Evolutionary conservation across 1,284 basidiomycete species (phyloP).

Genomic region (Neonothopanus nambi): DNA sequence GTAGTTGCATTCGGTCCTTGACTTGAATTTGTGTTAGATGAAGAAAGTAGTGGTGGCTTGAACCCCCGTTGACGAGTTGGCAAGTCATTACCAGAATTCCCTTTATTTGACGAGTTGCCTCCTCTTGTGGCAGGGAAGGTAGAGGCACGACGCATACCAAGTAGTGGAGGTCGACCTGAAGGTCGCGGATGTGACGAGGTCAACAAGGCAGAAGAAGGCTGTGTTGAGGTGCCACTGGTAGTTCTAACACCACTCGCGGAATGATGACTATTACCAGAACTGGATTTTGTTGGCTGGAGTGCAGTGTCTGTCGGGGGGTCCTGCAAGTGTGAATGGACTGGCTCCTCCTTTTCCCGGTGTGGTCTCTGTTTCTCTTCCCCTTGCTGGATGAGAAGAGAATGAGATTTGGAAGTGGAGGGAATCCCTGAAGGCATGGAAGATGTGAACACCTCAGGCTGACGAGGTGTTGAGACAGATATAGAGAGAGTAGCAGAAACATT

Average conservation of each 20-base stretch:
- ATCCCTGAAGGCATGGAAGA: too few species aligned
- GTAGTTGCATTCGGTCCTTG: too few species aligned
- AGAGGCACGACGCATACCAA: conserved; percentile 8
- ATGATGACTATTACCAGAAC: too few species aligned
- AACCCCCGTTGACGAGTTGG: conserved; percentile 3
- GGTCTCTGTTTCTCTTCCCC: neutral
- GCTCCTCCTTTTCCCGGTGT: neutral
- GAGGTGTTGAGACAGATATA: too few species aligned
- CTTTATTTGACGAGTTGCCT: neutral
- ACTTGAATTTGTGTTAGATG: conserved; percentile 1
- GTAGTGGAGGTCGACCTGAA: neutral
- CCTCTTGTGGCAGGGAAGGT: conserved; percentile 3
- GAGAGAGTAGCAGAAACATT: too few species aligned
- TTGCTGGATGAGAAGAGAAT: neutral
- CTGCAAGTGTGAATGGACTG: too few species aligned
- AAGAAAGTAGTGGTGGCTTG: conserved; percentile 12
- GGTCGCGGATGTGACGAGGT: conserved; percentile 1
- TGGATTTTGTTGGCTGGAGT: too few species aligned
- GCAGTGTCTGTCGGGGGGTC: too few species aligned
- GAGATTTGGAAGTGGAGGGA: neutral
- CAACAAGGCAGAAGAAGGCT: neutral
- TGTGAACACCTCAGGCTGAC: too few species aligned
- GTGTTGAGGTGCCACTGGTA: too few species aligned
- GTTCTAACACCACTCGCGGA: too few species aligned
- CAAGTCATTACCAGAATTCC: neutral